These are phyloP conservation scores for Eucalyptus marginata DNA, from an alignment of 345 rosid genomes.

Conservation along the genomic window DNA sequence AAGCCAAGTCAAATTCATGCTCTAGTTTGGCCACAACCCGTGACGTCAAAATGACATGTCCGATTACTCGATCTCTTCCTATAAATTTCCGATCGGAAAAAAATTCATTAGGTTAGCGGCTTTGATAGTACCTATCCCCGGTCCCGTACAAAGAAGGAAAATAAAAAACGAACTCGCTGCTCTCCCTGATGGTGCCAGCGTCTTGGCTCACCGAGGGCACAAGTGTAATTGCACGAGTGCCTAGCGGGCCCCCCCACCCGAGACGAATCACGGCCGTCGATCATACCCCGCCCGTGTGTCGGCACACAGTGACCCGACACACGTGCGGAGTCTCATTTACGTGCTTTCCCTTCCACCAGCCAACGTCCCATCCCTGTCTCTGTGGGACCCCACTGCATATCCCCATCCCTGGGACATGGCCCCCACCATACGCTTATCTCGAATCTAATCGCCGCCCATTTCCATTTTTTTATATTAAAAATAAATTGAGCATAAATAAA, in stretches of 20 bases:
- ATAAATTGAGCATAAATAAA: too few species aligned
- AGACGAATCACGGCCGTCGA: background rate
- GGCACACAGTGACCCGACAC: background rate
- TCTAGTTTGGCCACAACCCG: background rate
- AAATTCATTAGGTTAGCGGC: background rate
- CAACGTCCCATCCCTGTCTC: background rate
- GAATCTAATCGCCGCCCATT: background rate
- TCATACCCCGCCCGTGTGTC: background rate
- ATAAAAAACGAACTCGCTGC: accelerated
- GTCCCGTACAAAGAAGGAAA: background rate
- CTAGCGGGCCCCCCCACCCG: background rate
- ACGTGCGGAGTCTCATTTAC: background rate
- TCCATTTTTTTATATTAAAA: background rate
- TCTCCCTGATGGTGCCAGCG: background rate
- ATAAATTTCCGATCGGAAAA: background rate
- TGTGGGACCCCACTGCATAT: background rate
- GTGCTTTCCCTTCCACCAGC: background rate
- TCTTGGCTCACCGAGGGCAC: background rate
- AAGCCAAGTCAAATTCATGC: background rate
- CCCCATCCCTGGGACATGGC: background rate
- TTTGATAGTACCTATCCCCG: background rate
- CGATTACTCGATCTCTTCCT: background rate
- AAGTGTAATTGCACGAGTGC: background rate
- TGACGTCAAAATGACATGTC: background rate
- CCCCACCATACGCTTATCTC: background rate